A percentile compares a stretch with the other conserved stretches of the same genome.
phyloP scores from a whole-genome alignment of 192 early-diverging fungal genomes.

The Backusella liffmaniae region DNA sequence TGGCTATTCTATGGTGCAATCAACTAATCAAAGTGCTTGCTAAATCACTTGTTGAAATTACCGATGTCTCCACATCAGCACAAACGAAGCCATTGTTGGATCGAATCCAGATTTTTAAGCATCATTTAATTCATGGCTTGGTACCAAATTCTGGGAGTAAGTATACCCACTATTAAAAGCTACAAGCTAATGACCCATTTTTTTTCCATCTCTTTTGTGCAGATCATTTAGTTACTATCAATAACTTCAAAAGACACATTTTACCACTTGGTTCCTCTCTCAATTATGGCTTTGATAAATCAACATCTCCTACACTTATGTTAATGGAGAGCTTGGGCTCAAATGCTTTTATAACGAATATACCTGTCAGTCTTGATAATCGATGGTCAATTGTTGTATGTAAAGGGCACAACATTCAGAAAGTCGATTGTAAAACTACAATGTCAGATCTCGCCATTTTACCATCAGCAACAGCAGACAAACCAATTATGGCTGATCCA shows the following conservation, averaged over 20 bases:
- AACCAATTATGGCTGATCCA: not conserved
- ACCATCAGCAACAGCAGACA: not conserved
- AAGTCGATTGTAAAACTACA: not conserved
- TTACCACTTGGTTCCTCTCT: not conserved
- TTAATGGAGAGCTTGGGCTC: not conserved
- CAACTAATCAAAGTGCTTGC: constrained; percentile 77
- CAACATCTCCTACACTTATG: not conserved
- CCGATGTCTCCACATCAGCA: constrained; percentile 57
- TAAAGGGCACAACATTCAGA: too few relatives aligned
- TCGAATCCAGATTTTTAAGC: constrained; percentile 60
- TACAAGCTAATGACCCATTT: too few relatives aligned
- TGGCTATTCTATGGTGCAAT: constrained; percentile 89
- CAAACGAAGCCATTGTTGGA: constrained; percentile 55
- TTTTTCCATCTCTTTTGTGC: not conserved
- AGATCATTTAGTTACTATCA: not conserved
- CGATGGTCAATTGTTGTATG: constrained; percentile 2
- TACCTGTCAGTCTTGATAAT: not conserved
- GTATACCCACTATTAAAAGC: not conserved
- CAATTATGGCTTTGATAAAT: not conserved
- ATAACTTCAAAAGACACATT: not conserved
- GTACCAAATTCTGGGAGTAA: not conserved
- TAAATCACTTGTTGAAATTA: constrained; percentile 51
- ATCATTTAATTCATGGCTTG: constrained; percentile 41
- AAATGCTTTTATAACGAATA: not conserved
- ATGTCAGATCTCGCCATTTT: not conserved